These are phyloP conservation scores for Phalaenopsis equestris DNA, from an alignment of 106 monocot species.

Conservation along the genomic window DNA sequence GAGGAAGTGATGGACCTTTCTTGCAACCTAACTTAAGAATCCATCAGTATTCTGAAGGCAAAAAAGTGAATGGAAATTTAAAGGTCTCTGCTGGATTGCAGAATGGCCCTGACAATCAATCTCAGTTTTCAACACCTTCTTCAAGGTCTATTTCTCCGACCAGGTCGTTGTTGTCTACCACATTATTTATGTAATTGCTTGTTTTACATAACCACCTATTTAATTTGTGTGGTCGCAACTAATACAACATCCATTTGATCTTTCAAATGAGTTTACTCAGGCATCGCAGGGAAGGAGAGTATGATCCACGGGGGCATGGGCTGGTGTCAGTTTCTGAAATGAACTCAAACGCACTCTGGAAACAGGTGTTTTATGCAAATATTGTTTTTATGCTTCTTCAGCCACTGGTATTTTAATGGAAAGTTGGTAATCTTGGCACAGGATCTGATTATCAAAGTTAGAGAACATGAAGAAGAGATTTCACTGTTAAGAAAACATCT, in stretches of 20 bases:
- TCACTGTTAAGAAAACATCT: slow-evolving; percentile 71
- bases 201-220: not conserved
- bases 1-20: slow-evolving; percentile 27
- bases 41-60: slow-evolving; percentile 26
- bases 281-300: slow-evolving; percentile 60
- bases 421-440: slow-evolving; percentile 15
- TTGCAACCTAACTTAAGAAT: slow-evolving; percentile 19
- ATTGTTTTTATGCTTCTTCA: not conserved
- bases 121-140: slow-evolving; percentile 68
- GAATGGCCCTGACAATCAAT: slow-evolving; percentile 26
- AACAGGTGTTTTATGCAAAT: slow-evolving; percentile 47
- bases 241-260: not conserved
- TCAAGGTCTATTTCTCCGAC: slow-evolving; percentile 81
- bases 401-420: slow-evolving; percentile 1
- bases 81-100: slow-evolving; percentile 33
- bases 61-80: slow-evolving; percentile 30
- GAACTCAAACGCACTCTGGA: slow-evolving; percentile 45
- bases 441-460: slow-evolving; percentile 74
- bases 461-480: slow-evolving; percentile 84
- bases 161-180: slow-evolving; percentile 27
- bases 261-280: slow-evolving; percentile 17
- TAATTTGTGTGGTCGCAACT: not conserved
- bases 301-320: slow-evolving; percentile 42
- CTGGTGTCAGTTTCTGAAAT: slow-evolving; percentile 43
- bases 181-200: not conserved